Evolutionary conservation across 2,329 filamentous ascomycete species (phyloP), one percentile per base, ranked within the genome.

Genomic region (Trichoderma hamatum): DNA sequence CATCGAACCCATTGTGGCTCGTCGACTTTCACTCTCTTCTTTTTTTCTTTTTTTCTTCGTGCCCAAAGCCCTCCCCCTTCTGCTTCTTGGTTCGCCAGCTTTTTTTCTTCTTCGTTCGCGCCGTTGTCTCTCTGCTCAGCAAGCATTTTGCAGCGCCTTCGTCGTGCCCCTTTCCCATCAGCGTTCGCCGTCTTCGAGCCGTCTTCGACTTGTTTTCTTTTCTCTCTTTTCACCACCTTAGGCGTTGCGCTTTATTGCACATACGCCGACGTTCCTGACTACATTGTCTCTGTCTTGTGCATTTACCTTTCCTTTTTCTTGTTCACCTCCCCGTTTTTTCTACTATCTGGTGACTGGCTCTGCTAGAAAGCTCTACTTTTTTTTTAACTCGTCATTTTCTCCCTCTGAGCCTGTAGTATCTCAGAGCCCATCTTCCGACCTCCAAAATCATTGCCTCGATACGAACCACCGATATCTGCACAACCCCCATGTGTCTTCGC

Each of bases 131-230:
- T 73, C 69, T 67, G 49, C 65, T 62, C 62, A 70, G 65, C 71
- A 67, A 70, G 70, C 70, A 68, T 69, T 71, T 69, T 70, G 59
- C 58, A 36, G 67, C 70, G 64, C 63, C 52, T 58, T 63, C 56
- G 68, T 71, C 72, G 73, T 73, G 73, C 76, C 78, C 76, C 76
- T 79, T 79, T 75, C 74, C 76, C 72, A 66, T 66, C 75, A 72
- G 70, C 72, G 59, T 75, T 73, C 73, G 70, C 72, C 72, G 71
- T 63, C 69, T 70, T 61, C 71, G 69, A 67, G 71, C 70, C 71
- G 64, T 67, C 70, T 59, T 68, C 71, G 64, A 65, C 70, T 54
- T 68, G 70, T 60, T 70, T 43, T 49, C 68, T 61, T 60, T 71
- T 68, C 69, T 73, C 70, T 67, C 72, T 67, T 72, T 67, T 72